A percentile compares a stretch with the other conserved stretches of the same genome.
These are phyloP conservation scores for Pseudogymnoascus sp. DNA, from an alignment of 2,329 filamentous ascomycete species.

Conservation along the genomic window DNA sequence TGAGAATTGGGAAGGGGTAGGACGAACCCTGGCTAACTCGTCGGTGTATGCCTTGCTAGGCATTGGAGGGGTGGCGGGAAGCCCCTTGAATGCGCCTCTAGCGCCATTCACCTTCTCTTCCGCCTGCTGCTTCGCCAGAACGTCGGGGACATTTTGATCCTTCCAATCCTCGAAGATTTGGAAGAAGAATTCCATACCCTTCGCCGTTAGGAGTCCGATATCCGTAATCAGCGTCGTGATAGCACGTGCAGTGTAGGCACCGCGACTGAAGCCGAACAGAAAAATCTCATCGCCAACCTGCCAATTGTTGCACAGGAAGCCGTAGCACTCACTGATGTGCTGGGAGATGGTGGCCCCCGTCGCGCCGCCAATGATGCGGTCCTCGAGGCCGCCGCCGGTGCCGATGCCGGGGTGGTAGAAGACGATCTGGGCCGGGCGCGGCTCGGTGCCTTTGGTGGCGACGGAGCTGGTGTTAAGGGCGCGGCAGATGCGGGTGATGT, in stretches of 20 bases:
- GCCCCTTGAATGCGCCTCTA: neutral
- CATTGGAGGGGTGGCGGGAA: neutral
- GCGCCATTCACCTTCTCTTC: neutral
- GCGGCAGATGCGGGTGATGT: slow-evolving; percentile 53
- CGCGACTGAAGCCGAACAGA: slow-evolving; percentile 34
- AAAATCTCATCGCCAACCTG: slow-evolving; percentile 31
- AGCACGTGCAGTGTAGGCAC: slow-evolving; percentile 34
- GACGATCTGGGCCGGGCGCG: slow-evolving; percentile 43
- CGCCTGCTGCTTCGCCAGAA: neutral
- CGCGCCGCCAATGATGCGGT: slow-evolving; percentile 45
- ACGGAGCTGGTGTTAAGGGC: slow-evolving; percentile 44
- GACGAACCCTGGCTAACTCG: slow-evolving; percentile 5
- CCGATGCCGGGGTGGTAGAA: slow-evolving; percentile 56
- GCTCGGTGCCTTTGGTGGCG: slow-evolving; percentile 29
- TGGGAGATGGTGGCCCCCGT: slow-evolving; percentile 49
- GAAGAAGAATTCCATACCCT: slow-evolving; percentile 37
- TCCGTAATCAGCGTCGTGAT: slow-evolving; percentile 30
- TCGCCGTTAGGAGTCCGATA: slow-evolving; percentile 36
- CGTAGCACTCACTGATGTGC: slow-evolving; percentile 41
- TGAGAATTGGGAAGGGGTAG: neutral
- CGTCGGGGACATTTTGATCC: slow-evolving; percentile 20
- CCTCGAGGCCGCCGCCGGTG: slow-evolving; percentile 42
- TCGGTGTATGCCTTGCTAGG: neutral
- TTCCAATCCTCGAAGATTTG: slow-evolving; percentile 36
- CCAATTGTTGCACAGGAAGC: slow-evolving; percentile 40